Percentiles rank a stretch among this genome's conserved stretches.
Evolutionary conservation across 306 rosid genomes (phyloP).

Genomic region (Leucaena leucocephala): DNA sequence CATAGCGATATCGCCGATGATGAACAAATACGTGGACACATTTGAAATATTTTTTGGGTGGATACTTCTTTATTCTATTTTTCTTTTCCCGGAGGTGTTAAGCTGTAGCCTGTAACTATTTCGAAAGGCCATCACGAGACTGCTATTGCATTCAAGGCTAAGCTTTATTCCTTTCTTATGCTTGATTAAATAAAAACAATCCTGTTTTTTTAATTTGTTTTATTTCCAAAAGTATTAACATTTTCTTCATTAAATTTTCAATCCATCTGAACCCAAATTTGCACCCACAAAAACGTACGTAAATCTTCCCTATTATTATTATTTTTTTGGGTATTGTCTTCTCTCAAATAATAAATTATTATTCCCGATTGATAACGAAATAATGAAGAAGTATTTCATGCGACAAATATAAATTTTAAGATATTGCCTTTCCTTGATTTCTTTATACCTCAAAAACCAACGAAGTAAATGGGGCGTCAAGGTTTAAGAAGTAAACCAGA

Average conservation of each 20-base stretch:
- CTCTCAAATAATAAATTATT: background rate
- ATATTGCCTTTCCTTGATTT: background rate
- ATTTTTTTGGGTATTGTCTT: background rate
- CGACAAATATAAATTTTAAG: background rate
- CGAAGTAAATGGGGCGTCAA: background rate
- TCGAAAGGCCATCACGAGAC: background rate
- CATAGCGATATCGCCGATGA: slow-evolving; percentile 23
- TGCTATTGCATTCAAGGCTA: background rate
- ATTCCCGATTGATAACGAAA: background rate
- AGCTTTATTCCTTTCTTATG: background rate
- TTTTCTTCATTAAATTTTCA: no score
- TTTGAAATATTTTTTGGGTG: background rate
- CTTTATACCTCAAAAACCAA: background rate
- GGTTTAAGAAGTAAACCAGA: background rate
- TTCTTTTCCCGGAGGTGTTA: background rate
- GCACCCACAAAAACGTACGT: no score
- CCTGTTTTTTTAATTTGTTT: no score
- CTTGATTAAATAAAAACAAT: no score
- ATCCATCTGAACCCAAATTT: no score
- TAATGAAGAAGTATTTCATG: background rate
- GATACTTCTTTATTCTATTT: background rate
- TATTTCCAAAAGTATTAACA: no score
- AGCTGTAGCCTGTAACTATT: background rate
- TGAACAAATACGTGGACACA: slow-evolving; percentile 1
- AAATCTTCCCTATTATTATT: no score